Evolutionary conservation across 2,329 filamentous ascomycete genomes (phyloP), one percentile per base, ranked within the genome.

Genomic region (Mariannaea sp.): DNA sequence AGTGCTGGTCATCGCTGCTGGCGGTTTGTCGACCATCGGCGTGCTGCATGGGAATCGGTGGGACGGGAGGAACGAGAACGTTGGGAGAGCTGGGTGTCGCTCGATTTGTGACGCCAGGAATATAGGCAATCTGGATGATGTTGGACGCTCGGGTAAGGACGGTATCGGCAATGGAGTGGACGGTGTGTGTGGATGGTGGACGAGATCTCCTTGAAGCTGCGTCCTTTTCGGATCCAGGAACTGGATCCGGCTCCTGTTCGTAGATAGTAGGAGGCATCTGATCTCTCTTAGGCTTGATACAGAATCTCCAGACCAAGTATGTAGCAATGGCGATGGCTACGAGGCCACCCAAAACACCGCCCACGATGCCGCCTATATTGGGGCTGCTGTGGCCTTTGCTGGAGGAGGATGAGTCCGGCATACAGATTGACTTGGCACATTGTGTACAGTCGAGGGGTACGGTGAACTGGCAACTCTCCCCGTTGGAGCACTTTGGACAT

Each of bases 81-180:
- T 85, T 86, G 3, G 90, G 90, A 1, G 91, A 93, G n/a, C 88
- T 87, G 5, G 90, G 89, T 7, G 87, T 86, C 10, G 92, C 92
- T 62, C 93, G 85, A 75, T 97, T 97, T 56, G 91, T 97, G 66
- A 97, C 92, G 55, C 94, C 94, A 12, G 94, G 94, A 61, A 99
- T 97, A 73, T 97, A 99, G 50, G 94, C 94, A 73, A 99, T 99
- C 75, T 97, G 94, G 66, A 99, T 99, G 70, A 99, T 93, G 77
- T 99, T 99, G 67, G 94, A 97, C 42, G 94, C 94, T 57, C 94
- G 87, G 14, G 94, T 97, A 56, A 97, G 83, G 54, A 97, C 92
- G 20, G 93, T 97, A 8, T 92, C 97, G 13, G 94, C 94, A 69
- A 99, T 91, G 10, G 93, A 97, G 66, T 88, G 83, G 49, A 93